A percentile compares a stretch with the other conserved stretches of the same genome.
Evolutionary conservation across 2,329 filamentous ascomycete species (phyloP).

Genomic region (Monilinia vaccinii-corymbosi): DNA sequence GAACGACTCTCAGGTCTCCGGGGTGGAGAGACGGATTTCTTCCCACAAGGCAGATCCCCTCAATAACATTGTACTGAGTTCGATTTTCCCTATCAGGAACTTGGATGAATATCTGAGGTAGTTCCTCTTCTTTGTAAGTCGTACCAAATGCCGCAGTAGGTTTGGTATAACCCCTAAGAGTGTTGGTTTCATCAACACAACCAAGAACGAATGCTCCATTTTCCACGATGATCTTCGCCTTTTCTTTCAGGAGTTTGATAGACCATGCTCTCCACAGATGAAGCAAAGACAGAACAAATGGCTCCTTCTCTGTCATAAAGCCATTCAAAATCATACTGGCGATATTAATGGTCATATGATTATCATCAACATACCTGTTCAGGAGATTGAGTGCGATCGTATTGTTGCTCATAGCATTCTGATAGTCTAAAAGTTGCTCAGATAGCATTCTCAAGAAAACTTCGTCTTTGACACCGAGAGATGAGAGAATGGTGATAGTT

Average conservation of each 20-base stretch:
- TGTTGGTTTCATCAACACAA: slow-evolving; percentile 76
- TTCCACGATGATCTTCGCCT: slow-evolving; percentile 74
- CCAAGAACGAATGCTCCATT: slow-evolving; percentile 83
- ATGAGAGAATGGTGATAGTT: slow-evolving; percentile 74
- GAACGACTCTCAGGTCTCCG: slow-evolving; percentile 81
- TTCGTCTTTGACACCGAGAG: slow-evolving; percentile 59
- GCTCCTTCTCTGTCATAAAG: slow-evolving; percentile 67
- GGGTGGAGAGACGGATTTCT: slow-evolving; percentile 92
- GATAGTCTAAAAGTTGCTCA: slow-evolving; percentile 57
- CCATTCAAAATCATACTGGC: slow-evolving; percentile 70
- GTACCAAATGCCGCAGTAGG: slow-evolving; percentile 31
- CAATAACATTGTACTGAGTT: slow-evolving; percentile 51
- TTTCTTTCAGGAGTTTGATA: slow-evolving; percentile 84
- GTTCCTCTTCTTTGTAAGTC: slow-evolving; percentile 34
- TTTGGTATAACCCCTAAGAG: slow-evolving; percentile 61
- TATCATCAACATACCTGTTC: slow-evolving; percentile 71
- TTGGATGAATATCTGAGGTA: slow-evolving; percentile 88
- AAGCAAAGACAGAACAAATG: slow-evolving; percentile 72
- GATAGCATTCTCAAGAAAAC: slow-evolving; percentile 61
- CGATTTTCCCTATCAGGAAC: slow-evolving; percentile 51
- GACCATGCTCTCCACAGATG: slow-evolving; percentile 84
- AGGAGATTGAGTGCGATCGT: slow-evolving; percentile 58
- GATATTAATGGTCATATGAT: slow-evolving; percentile 66
- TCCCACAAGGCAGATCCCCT: slow-evolving; percentile 73
- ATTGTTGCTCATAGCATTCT: slow-evolving; percentile 59